Conservation (phyloP, 2,329 filamentous ascomycete genomes). For the Exophiala viscosa region DNA sequence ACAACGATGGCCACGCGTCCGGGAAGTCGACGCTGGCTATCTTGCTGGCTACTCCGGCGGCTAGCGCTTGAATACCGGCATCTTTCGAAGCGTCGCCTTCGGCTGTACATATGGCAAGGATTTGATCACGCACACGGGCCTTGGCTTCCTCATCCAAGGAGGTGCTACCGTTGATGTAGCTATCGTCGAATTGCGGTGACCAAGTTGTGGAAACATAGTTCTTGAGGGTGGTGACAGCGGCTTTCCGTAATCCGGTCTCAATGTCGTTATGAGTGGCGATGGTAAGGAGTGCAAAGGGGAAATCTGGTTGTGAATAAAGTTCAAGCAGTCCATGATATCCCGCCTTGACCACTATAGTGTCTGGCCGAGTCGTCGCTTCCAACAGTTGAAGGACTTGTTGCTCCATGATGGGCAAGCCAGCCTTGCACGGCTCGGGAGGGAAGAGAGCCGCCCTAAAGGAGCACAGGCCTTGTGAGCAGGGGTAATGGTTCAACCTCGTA, state of each 20-base stretch:
- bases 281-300: constrained; percentile 73
- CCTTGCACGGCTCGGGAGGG: constrained; percentile 10
- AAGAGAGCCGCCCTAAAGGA: constrained; percentile 1
- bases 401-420: constrained; percentile 61
- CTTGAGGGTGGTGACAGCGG: constrained; percentile 74
- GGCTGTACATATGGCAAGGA: constrained; percentile 72
- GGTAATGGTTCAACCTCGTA: not conserved
- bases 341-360: constrained; percentile 64
- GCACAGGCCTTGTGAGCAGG: not conserved
- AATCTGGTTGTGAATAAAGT: constrained; percentile 64
- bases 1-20: constrained; percentile 86
- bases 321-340: constrained; percentile 79
- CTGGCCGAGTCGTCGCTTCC: constrained; percentile 71
- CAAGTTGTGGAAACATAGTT: constrained; percentile 81
- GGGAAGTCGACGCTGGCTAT: constrained; percentile 92
- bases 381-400: constrained; percentile 87
- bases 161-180: constrained; percentile 57
- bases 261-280: constrained; percentile 75
- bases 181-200: constrained; percentile 69
- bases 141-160: constrained; percentile 72
- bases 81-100: constrained; percentile 46
- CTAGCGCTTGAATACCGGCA: constrained; percentile 34
- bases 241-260: constrained; percentile 72
- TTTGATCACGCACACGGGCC: constrained; percentile 64
- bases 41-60: constrained; percentile 86